These are phyloP conservation scores for Trichosporon sp. DNA, from an alignment of 1,284 basidiomycete genomes.

Conservation along the genomic window DNA sequence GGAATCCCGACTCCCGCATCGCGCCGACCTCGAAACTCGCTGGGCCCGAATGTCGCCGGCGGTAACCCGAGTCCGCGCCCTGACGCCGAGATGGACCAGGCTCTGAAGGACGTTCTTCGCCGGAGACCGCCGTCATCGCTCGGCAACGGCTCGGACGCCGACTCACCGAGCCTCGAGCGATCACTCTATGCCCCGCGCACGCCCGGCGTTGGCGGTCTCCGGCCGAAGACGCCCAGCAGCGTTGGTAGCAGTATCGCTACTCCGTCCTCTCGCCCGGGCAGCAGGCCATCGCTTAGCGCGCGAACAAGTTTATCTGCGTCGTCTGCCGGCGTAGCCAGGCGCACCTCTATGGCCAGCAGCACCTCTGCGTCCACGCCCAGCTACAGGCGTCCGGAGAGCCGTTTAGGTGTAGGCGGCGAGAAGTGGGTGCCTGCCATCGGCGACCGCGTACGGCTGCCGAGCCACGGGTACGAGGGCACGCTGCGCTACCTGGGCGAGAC, in stretches of 20 bases:
- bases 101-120: constrained; percentile 34
- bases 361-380: constrained; percentile 29
- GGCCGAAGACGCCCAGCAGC: constrained; percentile 29
- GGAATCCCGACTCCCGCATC: constrained; percentile 39
- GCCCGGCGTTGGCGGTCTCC: constrained; percentile 20
- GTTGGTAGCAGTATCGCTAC: constrained; percentile 27
- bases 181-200: constrained; percentile 28
- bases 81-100: constrained; percentile 35
- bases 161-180: constrained; percentile 26
- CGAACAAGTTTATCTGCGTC: constrained; percentile 30
- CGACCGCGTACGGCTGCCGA: constrained; percentile 75
- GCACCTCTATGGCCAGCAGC: constrained; percentile 35
- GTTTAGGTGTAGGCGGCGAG: constrained; percentile 28
- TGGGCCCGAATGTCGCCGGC: constrained; percentile 24
- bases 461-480: constrained; percentile 69
- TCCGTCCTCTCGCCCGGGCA: constrained; percentile 26
- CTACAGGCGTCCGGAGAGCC: constrained; percentile 33
- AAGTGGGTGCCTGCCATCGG: constrained; percentile 53
- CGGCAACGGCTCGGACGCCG: constrained; percentile 23
- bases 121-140: constrained; percentile 25
- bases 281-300: constrained; percentile 25
- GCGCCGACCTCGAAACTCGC: constrained; percentile 39
- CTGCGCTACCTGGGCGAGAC: constrained; percentile 74
- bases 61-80: constrained; percentile 4
- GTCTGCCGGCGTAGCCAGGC: constrained; percentile 25